Evolutionary conservation across 148 eudicot species (phyloP), one percentile per base, ranked within the genome.

Genomic region (Rhododendron vialii): DNA sequence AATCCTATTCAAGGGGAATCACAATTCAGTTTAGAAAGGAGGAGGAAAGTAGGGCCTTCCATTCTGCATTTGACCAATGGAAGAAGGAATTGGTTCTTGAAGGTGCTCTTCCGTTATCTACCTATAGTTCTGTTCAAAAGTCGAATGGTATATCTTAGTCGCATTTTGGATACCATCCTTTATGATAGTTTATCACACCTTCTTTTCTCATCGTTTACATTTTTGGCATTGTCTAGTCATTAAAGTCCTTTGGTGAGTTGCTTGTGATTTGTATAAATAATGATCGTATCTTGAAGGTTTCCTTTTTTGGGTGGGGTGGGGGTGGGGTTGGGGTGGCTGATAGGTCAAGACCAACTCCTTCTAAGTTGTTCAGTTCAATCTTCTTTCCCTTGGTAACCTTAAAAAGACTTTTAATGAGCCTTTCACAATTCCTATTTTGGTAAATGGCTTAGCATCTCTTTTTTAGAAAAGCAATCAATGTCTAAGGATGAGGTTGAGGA

Each of bases 21-120:
- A 84, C 90, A 47, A 91, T 95, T 84, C 92, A 88, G 80, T 96
- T 96, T 87, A 91, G 91, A 85, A 89, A 91, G 41, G 94, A 92
- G 87, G 95, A 94, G 88, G 98, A 94, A 88, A 91, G 96, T 90
- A 89, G 83, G 76, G 92, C 92, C 63, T 96, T 96, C 88, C 97
- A 94, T 91, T 83, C 75, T 88, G 96, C 95, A 77, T 94, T 95
- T 92, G 95, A 92, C 86, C 94, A 93, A 87, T 92, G 94, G 96
- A 96, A 94, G 88, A 92, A 90, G 88, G 91, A 93, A 89, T 92
- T 87, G 41, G 82, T 74, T 85, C 86, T 38, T 78, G 90, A 88
- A 96, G 99, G 99, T 96, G 92, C 91, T 88, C 80, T 76, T 88
- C 86, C 86, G 83, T 41, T 86, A 57, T 63, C 71, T 47, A 22